These are phyloP conservation scores for Aspergillus sp. DNA, from an alignment of 2,329 filamentous ascomycete genomes.

Conservation along the genomic window DNA sequence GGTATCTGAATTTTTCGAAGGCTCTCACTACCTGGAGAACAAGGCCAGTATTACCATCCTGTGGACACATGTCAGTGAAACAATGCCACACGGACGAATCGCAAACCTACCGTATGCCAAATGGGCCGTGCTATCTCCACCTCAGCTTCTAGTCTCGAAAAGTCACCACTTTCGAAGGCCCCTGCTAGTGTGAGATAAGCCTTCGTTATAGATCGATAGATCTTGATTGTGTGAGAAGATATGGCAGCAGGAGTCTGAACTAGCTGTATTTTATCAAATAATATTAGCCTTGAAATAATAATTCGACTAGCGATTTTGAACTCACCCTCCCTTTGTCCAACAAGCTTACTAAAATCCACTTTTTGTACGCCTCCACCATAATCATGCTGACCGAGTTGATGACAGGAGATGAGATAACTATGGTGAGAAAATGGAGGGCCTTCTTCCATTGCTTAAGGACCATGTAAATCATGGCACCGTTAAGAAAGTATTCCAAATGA, in stretches of 20 bases:
- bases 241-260: constrained; percentile 52
- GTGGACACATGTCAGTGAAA: constrained; percentile 6
- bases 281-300: neutral
- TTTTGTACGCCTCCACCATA: constrained; percentile 86
- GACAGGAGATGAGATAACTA: constrained; percentile 61
- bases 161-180: constrained; percentile 57
- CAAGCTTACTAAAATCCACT: constrained; percentile 74
- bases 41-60: constrained; percentile 67
- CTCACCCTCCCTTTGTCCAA: constrained; percentile 59
- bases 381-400: constrained; percentile 62
- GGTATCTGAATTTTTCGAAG: constrained; percentile 69
- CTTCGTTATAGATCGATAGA: constrained; percentile 54
- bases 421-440: constrained; percentile 56
- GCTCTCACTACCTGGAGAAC: constrained; percentile 62
- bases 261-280: constrained; percentile 25
- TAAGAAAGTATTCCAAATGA: constrained; percentile 59
- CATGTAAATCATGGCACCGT: constrained; percentile 60
- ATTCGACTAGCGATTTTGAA: neutral
- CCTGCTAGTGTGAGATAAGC: constrained; percentile 65
- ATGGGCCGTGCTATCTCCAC: constrained; percentile 51
- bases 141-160: constrained; percentile 57
- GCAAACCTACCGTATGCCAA: constrained; percentile 53
- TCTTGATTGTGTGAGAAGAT: constrained; percentile 47
- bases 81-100: neutral
- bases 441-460: constrained; percentile 55